Base-by-base conservation (phyloP, 2,329 filamentous ascomycete genomes). In the Fusarium sp. region DNA sequence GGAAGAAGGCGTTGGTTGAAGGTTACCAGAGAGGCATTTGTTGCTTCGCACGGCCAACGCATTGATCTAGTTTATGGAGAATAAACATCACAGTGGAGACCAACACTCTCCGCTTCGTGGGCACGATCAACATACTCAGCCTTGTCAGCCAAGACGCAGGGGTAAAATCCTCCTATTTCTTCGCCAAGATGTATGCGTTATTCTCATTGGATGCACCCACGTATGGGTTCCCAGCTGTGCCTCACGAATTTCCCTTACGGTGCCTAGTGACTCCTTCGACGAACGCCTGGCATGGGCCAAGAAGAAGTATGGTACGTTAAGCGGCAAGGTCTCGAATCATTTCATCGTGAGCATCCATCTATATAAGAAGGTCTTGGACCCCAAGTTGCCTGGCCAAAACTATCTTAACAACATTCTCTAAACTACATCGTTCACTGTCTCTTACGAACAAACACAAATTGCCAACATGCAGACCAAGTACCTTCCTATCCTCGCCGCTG, bases 401-500 rank as follows among this genome's bases (percentile, higher is more conserved):
- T 14, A 22, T 38, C n/a, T 11, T 13, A 28, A 14, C 21, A 45
- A 36, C 13, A 38, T 7, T 38, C 59, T 22, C 19, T 28, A n/a
- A 22, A 43, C 46, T 42, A 5, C 10, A 28, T 36, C 28, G 15
- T 36, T 36, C n/a, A n/a, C 55, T 36, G 21, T 54, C 34, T 38
- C 7, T 40, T 26, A 57, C 28, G 8, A 49, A 49, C 19, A 31
- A 34, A 28, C 15, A 43, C 11, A 44, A 43, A n/a, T 19, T 34
- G 13, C 6, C 49, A 53, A 65, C 2, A 69, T 69, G 66, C 40
- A 69, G 10, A 10, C 49, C 52, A 43, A 55, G 7, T 57, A 45
- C 15, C 49, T 69, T 34, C 21, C 61, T 11, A 11, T 67, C 15
- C 43, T 69, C 10, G 62, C 62, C 36, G 67, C 63, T 15, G 34